Conservation (phyloP, 2,329 filamentous ascomycete species). For the Calonectria multiphialidica region DNA sequence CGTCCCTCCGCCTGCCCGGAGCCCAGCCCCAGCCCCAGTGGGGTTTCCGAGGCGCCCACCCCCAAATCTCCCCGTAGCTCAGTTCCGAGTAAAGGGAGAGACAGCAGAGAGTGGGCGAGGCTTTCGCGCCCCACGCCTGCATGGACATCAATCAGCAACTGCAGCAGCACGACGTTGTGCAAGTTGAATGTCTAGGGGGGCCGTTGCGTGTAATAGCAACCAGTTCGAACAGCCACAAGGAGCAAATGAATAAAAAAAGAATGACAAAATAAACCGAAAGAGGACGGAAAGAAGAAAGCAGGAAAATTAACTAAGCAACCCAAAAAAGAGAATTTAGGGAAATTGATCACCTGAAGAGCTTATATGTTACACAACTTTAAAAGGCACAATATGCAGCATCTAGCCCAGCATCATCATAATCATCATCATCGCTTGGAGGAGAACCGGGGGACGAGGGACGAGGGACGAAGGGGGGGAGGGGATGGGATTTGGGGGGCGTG, state of each 20-base stretch:
- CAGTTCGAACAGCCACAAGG: not conserved
- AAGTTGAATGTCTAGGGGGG: too few relatives aligned
- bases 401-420: too few relatives aligned
- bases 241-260: not conserved
- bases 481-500: too few relatives aligned
- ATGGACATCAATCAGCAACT: not conserved
- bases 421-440: not conserved
- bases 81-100: conserved; percentile 16
- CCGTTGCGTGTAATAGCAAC: too few relatives aligned
- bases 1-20: conserved; percentile 45
- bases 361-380: conserved; percentile 9
- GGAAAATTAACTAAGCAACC: not conserved
- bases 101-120: not conserved
- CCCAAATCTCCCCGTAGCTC: conserved; percentile 15
- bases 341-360: not conserved
- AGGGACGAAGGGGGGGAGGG: not conserved
- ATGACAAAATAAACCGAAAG: not conserved
- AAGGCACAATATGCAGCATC: not conserved
- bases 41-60: conserved; percentile 17
- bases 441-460: not conserved
- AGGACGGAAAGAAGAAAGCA: not conserved
- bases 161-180: too few relatives aligned
- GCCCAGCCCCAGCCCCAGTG: conserved; percentile 21
- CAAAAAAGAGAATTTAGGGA: not conserved
- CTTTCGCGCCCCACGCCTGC: not conserved